A percentile compares a stretch with the other conserved stretches of the same genome.
phyloP scores from a whole-genome alignment of 805 yeast genomes.

The Metschnikowia gelsemii region DNA sequence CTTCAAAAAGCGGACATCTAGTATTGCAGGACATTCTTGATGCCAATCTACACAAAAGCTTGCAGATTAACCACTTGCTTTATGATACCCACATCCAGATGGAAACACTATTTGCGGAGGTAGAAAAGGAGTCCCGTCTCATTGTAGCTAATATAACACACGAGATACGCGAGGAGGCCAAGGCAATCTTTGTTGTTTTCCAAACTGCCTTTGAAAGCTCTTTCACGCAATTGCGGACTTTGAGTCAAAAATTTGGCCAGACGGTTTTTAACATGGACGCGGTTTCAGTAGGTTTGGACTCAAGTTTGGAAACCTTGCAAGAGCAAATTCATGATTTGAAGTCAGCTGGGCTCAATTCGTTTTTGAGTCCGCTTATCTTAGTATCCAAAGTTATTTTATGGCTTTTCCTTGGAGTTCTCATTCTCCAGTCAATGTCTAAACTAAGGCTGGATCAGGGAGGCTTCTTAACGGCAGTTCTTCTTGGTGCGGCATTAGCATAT shows the following conservation, averaged over 20 bases:
- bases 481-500: constrained; percentile 4
- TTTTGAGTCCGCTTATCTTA: constrained; percentile 2
- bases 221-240: constrained; percentile 2
- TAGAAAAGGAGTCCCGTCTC: constrained; percentile 4
- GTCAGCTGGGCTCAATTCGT: background rate
- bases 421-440: background rate
- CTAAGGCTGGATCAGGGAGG: background rate
- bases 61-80: constrained; percentile 6
- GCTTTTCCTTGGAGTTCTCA: background rate
- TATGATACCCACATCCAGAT: constrained; percentile 8
- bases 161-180: constrained; percentile 10
- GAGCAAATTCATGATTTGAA: constrained; percentile 7
- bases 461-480: constrained; percentile 2
- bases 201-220: constrained; percentile 5
- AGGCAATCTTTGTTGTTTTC: constrained; percentile 8
- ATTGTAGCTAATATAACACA: constrained; percentile 8
- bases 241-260: constrained; percentile 8
- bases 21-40: constrained; percentile 7
- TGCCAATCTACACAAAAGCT: constrained; percentile 2
- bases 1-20: constrained; percentile 4
- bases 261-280: constrained; percentile 9
- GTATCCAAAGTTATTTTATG: background rate
- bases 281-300: constrained; percentile 7
- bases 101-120: constrained; percentile 1
- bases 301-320: constrained; percentile 6